These are phyloP conservation scores for Coemansia sp. DNA, from an alignment of 192 early-diverging fungal genomes.

Conservation along the genomic window DNA sequence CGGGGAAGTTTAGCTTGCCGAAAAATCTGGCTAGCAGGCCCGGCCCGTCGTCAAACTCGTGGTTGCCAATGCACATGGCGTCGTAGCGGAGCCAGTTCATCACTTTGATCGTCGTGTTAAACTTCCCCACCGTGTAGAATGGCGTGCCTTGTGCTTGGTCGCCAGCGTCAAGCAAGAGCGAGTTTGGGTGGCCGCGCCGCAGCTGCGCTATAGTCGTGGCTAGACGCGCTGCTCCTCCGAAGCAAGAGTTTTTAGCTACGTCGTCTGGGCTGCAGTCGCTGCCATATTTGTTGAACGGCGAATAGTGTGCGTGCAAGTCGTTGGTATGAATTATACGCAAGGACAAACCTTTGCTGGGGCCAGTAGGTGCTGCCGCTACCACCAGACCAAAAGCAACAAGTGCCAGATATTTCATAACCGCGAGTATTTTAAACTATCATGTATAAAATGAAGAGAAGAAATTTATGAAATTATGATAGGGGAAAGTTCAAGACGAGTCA, in stretches of 20 bases:
- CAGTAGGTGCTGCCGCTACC: neutral
- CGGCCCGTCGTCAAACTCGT: slow-evolving; percentile 74
- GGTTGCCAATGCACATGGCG: slow-evolving; percentile 61
- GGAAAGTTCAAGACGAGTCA: neutral
- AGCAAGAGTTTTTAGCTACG: slow-evolving; percentile 40
- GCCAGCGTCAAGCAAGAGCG: slow-evolving; percentile 67
- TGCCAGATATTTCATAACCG: neutral
- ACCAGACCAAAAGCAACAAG: neutral
- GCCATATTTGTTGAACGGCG: slow-evolving; percentile 56
- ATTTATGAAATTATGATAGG: no score
- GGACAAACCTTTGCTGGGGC: neutral
- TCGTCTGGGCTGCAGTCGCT: slow-evolving; percentile 51
- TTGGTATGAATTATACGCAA: slow-evolving; percentile 57
- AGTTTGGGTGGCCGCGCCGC: slow-evolving; percentile 53
- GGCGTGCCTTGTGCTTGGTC: slow-evolving; percentile 65
- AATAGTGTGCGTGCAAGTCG: slow-evolving; percentile 55
- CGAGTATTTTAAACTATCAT: neutral
- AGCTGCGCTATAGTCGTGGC: slow-evolving; percentile 59
- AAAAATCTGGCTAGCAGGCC: slow-evolving; percentile 55
- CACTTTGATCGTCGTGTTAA: slow-evolving; percentile 49
- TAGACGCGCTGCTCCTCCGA: slow-evolving; percentile 66
- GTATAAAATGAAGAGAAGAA: neutral
- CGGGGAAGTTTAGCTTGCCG: slow-evolving; percentile 61
- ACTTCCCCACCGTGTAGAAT: slow-evolving; percentile 63
- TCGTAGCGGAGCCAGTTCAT: slow-evolving; percentile 71